Evolutionary conservation across 768 basidiomycete genomes (phyloP).

Genomic region (Trametes punicea): DNA sequence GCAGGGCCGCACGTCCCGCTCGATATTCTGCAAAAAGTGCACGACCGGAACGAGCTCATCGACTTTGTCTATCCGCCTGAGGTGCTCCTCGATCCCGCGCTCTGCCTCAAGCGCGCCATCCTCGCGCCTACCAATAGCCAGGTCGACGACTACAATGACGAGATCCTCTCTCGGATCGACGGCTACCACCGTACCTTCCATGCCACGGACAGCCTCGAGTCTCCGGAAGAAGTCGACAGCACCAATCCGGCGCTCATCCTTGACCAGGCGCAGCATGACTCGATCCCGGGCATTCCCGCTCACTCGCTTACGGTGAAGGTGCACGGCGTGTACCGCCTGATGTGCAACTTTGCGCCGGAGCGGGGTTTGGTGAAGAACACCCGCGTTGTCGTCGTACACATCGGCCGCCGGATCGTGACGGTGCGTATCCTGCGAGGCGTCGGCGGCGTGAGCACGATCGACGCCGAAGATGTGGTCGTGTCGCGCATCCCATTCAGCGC

Average conservation of each 20-base stretch:
- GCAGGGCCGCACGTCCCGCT: slow-evolving; percentile 27
- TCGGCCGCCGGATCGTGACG: slow-evolving; percentile 26
- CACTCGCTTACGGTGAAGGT: slow-evolving; percentile 32
- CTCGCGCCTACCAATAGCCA: slow-evolving; percentile 38
- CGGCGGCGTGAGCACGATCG: slow-evolving; percentile 14
- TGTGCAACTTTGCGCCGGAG: slow-evolving; percentile 38
- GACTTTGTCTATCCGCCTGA: slow-evolving; percentile 30
- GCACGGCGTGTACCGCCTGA: slow-evolving; percentile 32
- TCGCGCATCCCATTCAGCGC: slow-evolving; percentile 28
- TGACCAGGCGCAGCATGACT: slow-evolving; percentile 21
- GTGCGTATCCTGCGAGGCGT: slow-evolving; percentile 25
- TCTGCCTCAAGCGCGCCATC: slow-evolving; percentile 32
- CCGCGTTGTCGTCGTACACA: slow-evolving; percentile 31
- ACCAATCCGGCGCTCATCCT: slow-evolving; percentile 22
- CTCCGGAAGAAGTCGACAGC: slow-evolving; percentile 20
- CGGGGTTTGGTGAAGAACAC: slow-evolving; percentile 41
- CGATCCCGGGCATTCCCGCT: slow-evolving; percentile 25
- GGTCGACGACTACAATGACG: slow-evolving; percentile 35
- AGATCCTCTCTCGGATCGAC: slow-evolving; percentile 27
- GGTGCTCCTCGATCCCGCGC: slow-evolving; percentile 24
- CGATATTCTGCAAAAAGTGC: slow-evolving; percentile 19
- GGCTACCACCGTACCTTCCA: slow-evolving; percentile 27
- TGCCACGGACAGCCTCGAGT: slow-evolving; percentile 27
- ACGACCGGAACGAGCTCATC: slow-evolving; percentile 22
- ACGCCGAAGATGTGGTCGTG: slow-evolving; percentile 28